Base-by-base conservation (phyloP, 768 basidiomycete genomes). In the Suillus hirtellus region DNA sequence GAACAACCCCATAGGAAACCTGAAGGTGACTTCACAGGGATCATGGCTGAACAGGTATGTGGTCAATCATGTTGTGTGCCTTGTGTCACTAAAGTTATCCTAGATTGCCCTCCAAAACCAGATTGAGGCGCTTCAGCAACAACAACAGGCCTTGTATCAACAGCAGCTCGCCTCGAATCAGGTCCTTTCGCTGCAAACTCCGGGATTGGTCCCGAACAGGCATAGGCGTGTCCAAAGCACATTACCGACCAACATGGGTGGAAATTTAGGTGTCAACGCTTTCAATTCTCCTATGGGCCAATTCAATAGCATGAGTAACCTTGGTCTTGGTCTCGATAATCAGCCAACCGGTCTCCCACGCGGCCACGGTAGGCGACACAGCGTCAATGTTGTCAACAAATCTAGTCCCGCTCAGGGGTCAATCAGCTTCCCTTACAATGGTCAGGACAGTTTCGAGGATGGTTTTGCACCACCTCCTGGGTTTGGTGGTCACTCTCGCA, bases 1-100 rank as follows among this genome's bases (percentile, higher is more conserved):
- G 81, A 82, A 35, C 74, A 66, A 67, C 72, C 65, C 40, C 85
- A 86, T 67, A 79, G 88, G 65, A 86, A 88, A 73, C 74, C 80
- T 40, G 88, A 90, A 55, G 84, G 82, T 61, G 94, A 96, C 72
- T 86, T 95, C 62, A 86, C 85, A 40, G 92, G 92, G 31, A 90
- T 96, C 62, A 95, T 98, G 93, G 94, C 94, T 7, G 95, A 98
- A 76, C 96, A 98, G 85, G 95, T 93, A 67, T 65, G 79, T 65
- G 6, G 6, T 34, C 49, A 65, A 38, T 31, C n/a, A 62, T 59
- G 43, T 46, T 37, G 43, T 2, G 42, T 52, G 44, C 58, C 61
- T 24, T 66, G 61, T 42, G 61, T 63, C 53, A n/a, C 54, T 67
- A 42, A 58, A 61, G 44, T 43, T 63, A 49, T 42, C 14, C 44